Evolutionary conservation across 768 basidiomycete species (phyloP).

Genomic region (Pluteus cervinus): DNA sequence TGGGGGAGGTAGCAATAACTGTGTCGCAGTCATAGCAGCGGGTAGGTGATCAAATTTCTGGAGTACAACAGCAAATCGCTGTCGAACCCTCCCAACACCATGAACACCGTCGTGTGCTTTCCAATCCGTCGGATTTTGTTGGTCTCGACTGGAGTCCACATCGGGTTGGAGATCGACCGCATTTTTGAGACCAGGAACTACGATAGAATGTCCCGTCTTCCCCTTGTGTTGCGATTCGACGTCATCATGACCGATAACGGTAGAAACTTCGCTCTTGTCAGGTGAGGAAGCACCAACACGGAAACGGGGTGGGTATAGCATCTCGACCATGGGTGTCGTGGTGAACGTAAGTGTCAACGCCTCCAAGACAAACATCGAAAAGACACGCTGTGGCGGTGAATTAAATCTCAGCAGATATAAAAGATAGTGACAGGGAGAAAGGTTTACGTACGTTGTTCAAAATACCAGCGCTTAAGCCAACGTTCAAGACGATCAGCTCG

Average conservation of each 20-base stretch:
- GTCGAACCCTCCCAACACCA: too few species aligned
- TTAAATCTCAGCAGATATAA: neutral
- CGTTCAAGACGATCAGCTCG: constrained; percentile 92
- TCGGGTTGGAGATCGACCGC: too few species aligned
- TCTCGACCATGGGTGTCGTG: constrained; percentile 60
- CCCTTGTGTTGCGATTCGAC: too few species aligned
- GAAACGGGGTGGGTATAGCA: constrained; percentile 49
- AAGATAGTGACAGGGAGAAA: too few species aligned
- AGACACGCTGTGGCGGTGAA: constrained; percentile 45
- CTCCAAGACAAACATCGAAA: constrained; percentile 94
- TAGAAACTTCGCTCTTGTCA: too few species aligned
- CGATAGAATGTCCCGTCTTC: too few species aligned
- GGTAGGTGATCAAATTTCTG: constrained; percentile 89
- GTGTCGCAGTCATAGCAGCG: constrained; percentile 83
- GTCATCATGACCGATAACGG: constrained; percentile 21
- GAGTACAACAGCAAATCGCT: constrained; percentile 78
- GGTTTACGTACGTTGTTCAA: too few species aligned
- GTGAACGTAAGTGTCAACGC: constrained; percentile 79
- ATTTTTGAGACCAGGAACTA: too few species aligned
- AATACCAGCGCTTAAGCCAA: constrained; percentile 78
- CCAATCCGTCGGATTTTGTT: too few species aligned
- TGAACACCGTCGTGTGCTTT: too few species aligned
- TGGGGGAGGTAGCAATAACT: constrained; percentile 67
- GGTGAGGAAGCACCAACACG: constrained; percentile 45
- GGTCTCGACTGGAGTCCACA: too few species aligned